Conservation (phyloP, 768 basidiomycete genomes). For the Suillus occidentalis region DNA sequence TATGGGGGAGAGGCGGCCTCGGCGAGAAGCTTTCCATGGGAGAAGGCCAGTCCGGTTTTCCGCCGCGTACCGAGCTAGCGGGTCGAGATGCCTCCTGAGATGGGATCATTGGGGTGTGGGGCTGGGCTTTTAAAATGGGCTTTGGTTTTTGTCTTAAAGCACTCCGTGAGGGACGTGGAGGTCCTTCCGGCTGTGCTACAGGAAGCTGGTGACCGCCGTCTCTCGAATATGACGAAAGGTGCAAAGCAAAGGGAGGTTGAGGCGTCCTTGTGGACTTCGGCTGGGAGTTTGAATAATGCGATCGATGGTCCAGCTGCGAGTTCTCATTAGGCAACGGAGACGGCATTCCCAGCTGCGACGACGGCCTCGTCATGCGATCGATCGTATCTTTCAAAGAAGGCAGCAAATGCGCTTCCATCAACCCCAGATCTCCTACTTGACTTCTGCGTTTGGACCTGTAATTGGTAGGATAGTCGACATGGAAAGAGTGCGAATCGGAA, state of each 20-base stretch:
- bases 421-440: conserved; percentile 52
- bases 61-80: background rate
- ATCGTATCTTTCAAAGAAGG: conserved; percentile 74
- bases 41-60: background rate
- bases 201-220: background rate
- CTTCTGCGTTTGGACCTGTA: conserved; percentile 32
- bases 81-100: background rate
- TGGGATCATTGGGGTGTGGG: background rate
- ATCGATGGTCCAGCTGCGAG: conserved; percentile 2
- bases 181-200: background rate
- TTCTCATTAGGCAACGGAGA: conserved; percentile 14
- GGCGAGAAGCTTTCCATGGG: background rate
- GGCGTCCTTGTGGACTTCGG: conserved; percentile 6
- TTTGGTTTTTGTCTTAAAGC: background rate
- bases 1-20: background rate
- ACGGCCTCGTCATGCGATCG: conserved; percentile 67
- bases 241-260: background rate
- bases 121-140: background rate
- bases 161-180: background rate
- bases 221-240: background rate
- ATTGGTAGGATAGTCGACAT: background rate
- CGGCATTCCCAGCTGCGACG: conserved; percentile 30
- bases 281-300: background rate
- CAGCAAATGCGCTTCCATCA: conserved; percentile 63
- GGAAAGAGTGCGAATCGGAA: conserved; percentile 16